Base-by-base conservation (phyloP, 139 green algal genomes). In the Picochlorum sp. region DNA sequence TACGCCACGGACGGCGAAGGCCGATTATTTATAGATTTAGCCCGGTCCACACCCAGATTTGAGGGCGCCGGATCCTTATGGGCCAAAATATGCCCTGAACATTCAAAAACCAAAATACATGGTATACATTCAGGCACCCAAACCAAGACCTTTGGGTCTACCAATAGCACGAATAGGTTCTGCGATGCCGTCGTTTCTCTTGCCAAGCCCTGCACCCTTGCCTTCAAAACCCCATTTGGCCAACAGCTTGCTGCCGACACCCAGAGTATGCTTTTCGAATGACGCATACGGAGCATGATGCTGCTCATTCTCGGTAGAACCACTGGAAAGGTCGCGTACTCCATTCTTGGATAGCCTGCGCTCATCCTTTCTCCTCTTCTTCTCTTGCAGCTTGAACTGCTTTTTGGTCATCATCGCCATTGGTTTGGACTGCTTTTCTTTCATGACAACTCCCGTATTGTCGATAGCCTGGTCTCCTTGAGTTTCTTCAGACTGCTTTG, bases 261-360 rank as follows among this genome's bases (percentile, higher is more conserved):
- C 85, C 4, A 70, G 82, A 6, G 80, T 89, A 66, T 92, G 85
- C 49, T 45, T 51, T 69, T 92, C 85, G 65, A 92, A 92, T 13
- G 62, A 65, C 20, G 78, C 85, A 71, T 77, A 92, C 3, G 51
- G 26, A 11, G 21, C 21, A 8, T 26, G n/a, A 23, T n/a, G 6
- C n/a, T 59, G 34, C 8, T 21, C 15, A 11, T 20, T 55, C 10
- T 13, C 49, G 8, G 49, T 55, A 20, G 6, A n/a, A 21, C 49
- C n/a, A 13, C 7, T 55, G 49, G 5, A 24, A 21, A 6, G 18
- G 1, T 55, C n/a, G 49, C 49, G 5, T 20, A 10, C n/a, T 9
- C n/a, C n/a, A 20, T 55, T 55, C 18, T 21, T 55, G 49, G 49
- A 55, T 20, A 55, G 23, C 34, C 34, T 41, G 34, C 34, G 34